phyloP scores from a whole-genome alignment of 768 basidiomycete species.

The Omphalotus guepiniiformis region DNA sequence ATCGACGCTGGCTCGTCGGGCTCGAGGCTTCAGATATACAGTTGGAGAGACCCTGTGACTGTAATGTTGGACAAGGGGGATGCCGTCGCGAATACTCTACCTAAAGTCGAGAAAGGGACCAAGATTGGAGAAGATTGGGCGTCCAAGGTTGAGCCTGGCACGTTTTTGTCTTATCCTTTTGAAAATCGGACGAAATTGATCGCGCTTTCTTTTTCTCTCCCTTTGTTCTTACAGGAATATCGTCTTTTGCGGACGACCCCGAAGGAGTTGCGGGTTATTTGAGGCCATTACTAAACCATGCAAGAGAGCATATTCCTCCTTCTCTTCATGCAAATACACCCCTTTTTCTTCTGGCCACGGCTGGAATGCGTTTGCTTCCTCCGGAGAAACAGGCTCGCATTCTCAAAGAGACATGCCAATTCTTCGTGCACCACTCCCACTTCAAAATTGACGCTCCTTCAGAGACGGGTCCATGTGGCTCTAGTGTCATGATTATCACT shows the following conservation, averaged over 20 bases:
- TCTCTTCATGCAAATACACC: conserved; percentile 83
- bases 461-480: conserved; percentile 78
- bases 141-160: conserved; percentile 90
- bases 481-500: conserved; percentile 89
- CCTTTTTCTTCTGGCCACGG: conserved; percentile 91
- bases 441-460: conserved; percentile 74
- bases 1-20: conserved; percentile 99
- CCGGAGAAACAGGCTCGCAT: conserved; percentile 65
- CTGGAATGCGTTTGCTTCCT: conserved; percentile 90
- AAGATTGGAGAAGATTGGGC: conserved; percentile 80
- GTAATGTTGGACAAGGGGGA: conserved; percentile 46
- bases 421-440: conserved; percentile 67
- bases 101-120: conserved; percentile 91
- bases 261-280: conserved; percentile 73
- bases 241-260: conserved; percentile 69
- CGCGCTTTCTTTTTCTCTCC: neutral
- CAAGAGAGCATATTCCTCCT: conserved; percentile 78
- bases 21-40: conserved; percentile 93
- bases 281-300: conserved; percentile 78
- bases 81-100: conserved; percentile 53
- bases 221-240: conserved; percentile 60
- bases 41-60: conserved; percentile 82
- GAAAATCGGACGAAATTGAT: too few species aligned
- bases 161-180: conserved; percentile 23
- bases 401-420: conserved; percentile 72